Evolutionary conservation across 176 grass and related monocot genomes (phyloP).

Genomic region (bread wheat (Triticum aestivum)): IWGSC_CS_RefSeq_v2.1 NC_057799.1:416037456-416037955

Average conservation of each 20-base stretch:
- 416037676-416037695: background rate
- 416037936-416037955: background rate
- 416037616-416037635: background rate
- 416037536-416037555: background rate
- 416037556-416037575: background rate
- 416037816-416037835: background rate
- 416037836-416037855: background rate
- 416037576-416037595: background rate
- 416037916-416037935: background rate
- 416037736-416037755: background rate
- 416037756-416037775: background rate
- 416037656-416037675: background rate
- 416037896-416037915: background rate
- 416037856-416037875: background rate
- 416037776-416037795: background rate
- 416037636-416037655: background rate
- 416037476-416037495: background rate
- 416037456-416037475: background rate
- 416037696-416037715: background rate
- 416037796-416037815: background rate
- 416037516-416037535: background rate
- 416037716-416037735: background rate
- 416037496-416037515: background rate
- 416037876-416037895: slow-evolving; percentile 4
- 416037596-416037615: background rate